Conservation (phyloP, 192 early-diverging fungal genomes). For the Dimargaris xerosporica region DNA sequence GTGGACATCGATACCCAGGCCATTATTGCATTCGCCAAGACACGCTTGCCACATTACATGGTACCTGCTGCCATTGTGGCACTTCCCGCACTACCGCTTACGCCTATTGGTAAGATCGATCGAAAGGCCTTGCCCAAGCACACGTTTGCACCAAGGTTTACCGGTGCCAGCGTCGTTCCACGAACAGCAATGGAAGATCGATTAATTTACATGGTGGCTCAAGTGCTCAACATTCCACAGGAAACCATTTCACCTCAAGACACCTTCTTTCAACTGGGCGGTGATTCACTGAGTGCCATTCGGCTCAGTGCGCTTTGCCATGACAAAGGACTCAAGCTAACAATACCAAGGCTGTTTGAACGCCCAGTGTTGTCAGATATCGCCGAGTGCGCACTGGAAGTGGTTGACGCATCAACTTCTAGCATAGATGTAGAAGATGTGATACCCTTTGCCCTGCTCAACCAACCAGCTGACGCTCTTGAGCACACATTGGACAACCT, state of each 20-base stretch:
- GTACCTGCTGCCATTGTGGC: background rate
- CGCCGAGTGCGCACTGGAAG: no score
- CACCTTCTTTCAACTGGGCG: constrained; percentile 26
- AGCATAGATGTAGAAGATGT: no score
- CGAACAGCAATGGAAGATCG: background rate
- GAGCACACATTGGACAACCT: no score
- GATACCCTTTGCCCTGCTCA: no score
- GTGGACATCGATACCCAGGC: background rate
- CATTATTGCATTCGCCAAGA: background rate
- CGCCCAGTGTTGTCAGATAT: no score
- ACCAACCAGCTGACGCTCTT: no score
- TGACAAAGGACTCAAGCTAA: constrained; percentile 2
- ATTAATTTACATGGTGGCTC: background rate
- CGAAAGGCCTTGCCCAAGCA: background rate
- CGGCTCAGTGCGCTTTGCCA: background rate
- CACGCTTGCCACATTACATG: background rate
- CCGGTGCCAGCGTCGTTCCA: background rate
- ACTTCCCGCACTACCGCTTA: background rate
- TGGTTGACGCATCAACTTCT: no score
- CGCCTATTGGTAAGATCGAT: background rate
- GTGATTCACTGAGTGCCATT: constrained; percentile 21
- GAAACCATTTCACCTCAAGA: background rate
- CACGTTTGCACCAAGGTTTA: background rate
- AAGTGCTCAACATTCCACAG: background rate
- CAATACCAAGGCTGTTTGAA: no score